These are phyloP conservation scores for Sanghuangporus baumii DNA, from an alignment of 1,284 basidiomycete species.

Conservation along the genomic window DNA sequence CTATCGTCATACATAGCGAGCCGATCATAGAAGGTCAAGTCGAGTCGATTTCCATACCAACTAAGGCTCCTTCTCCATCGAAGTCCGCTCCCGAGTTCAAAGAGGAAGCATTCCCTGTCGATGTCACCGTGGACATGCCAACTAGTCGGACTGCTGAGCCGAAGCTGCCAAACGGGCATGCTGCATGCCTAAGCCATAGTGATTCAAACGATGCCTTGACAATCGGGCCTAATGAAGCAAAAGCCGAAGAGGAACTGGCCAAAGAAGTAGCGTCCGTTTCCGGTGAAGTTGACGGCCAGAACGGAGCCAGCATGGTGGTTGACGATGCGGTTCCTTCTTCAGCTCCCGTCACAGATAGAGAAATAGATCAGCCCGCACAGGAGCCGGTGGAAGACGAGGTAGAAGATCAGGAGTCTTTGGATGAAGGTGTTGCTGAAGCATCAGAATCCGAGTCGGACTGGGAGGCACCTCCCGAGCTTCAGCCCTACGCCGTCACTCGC, in stretches of 20 bases:
- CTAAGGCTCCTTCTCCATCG: background rate
- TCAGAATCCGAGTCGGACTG: conserved; percentile 19
- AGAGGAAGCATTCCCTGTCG: background rate
- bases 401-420: conserved; percentile 15
- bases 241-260: background rate
- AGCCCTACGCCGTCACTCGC: conserved; percentile 60
- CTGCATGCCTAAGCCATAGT: background rate
- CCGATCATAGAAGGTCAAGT: background rate
- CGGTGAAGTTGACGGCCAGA: background rate
- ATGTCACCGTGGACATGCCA: background rate
- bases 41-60: background rate
- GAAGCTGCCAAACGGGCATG: background rate
- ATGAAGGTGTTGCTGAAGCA: conserved; percentile 18
- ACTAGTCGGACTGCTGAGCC: background rate
- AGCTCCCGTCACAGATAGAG: background rate
- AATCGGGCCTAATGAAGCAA: background rate
- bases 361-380: background rate
- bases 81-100: background rate
- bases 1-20: background rate
- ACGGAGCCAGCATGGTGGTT: background rate
- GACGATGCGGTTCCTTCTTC: background rate
- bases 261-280: background rate
- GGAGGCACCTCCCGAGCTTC: conserved; percentile 53
- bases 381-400: conserved; percentile 4
- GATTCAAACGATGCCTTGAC: background rate